Percentiles rank a stretch among this genome's conserved stretches.
phyloP scores from a whole-genome alignment of 2,329 filamentous ascomycete genomes.

The Berkeleyomyces rouxiae region DNA sequence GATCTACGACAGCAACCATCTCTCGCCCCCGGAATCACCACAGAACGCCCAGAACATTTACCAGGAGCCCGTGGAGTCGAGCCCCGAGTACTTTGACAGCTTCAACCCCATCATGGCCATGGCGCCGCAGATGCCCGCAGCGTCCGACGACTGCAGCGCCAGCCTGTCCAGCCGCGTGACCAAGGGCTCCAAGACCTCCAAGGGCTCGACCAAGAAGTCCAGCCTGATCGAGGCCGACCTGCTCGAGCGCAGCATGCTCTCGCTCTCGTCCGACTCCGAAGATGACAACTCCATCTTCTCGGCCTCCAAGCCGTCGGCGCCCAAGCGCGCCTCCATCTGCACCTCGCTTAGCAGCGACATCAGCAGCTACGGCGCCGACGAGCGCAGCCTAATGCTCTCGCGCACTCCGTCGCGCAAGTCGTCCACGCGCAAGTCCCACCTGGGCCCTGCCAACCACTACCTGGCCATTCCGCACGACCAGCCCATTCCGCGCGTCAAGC shows the following conservation, averaged over 20 bases:
- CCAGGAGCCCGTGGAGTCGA: background rate
- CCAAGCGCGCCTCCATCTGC: constrained; percentile 11
- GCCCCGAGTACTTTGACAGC: constrained; percentile 7
- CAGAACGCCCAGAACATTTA: constrained; percentile 12
- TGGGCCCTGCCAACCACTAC: constrained; percentile 26
- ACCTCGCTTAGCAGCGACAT: constrained; percentile 12
- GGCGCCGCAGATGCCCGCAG: background rate
- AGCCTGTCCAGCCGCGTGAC: constrained; percentile 41
- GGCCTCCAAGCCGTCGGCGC: constrained; percentile 8
- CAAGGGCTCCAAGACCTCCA: constrained; percentile 36
- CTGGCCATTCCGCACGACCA: constrained; percentile 24
- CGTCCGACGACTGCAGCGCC: constrained; percentile 25
- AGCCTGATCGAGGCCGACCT: constrained; percentile 36
- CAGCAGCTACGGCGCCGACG: constrained; percentile 8
- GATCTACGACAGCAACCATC: background rate
- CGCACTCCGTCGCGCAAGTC: constrained; percentile 19
- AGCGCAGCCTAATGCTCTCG: background rate
- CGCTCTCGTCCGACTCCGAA: constrained; percentile 42
- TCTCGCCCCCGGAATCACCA: constrained; percentile 13
- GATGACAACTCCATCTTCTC: constrained; percentile 24
- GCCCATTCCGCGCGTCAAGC: constrained; percentile 5
- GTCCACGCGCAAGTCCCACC: constrained; percentile 25
- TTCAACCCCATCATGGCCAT: constrained; percentile 7
- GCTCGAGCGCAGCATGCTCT: constrained; percentile 37
- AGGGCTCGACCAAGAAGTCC: constrained; percentile 25